Percentiles rank a stretch among this genome's conserved stretches.
phyloP scores from a whole-genome alignment of 139 green algal genomes.

The Tetradesmus obliquus region DNA sequence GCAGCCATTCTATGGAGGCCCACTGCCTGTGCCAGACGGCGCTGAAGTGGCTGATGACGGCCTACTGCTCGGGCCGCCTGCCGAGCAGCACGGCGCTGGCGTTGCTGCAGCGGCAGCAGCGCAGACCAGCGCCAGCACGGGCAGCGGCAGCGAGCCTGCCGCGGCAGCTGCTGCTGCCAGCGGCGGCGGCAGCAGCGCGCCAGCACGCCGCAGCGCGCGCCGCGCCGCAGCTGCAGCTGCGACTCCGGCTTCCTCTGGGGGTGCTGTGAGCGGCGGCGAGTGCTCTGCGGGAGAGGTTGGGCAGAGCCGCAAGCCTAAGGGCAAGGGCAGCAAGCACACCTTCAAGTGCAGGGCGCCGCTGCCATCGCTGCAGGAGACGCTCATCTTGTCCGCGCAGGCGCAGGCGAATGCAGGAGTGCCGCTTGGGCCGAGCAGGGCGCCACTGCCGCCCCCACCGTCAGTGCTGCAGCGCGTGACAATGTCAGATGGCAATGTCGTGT shows the following conservation, averaged over 20 bases:
- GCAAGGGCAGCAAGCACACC: neutral
- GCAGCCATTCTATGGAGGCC: neutral
- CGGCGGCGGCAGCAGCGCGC: too few relatives aligned
- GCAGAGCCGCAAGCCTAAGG: neutral
- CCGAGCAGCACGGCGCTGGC: neutral
- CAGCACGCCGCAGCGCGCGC: neutral
- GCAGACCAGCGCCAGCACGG: neutral
- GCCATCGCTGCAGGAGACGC: neutral
- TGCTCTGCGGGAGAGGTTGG: neutral
- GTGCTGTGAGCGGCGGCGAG: neutral
- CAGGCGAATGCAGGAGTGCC: neutral
- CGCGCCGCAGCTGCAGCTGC: neutral
- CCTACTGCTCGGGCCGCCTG: neutral
- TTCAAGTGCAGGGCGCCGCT: slow-evolving; percentile 20
- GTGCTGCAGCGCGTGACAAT: slow-evolving; percentile 11
- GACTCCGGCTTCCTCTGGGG: neutral
- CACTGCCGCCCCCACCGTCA: slow-evolving; percentile 7
- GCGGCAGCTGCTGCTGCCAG: neutral
- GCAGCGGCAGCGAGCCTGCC: slow-evolving; percentile 1
- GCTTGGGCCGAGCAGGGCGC: neutral
- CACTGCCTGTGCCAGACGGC: slow-evolving; percentile 5
- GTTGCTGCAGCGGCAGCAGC: neutral
- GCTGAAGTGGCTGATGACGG: slow-evolving; percentile 9
- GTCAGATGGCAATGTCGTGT: slow-evolving; percentile 11
- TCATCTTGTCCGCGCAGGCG: neutral